Evolutionary conservation across 768 basidiomycete species (phyloP).

Genomic region (Rhizopogon salebrosus): DNA sequence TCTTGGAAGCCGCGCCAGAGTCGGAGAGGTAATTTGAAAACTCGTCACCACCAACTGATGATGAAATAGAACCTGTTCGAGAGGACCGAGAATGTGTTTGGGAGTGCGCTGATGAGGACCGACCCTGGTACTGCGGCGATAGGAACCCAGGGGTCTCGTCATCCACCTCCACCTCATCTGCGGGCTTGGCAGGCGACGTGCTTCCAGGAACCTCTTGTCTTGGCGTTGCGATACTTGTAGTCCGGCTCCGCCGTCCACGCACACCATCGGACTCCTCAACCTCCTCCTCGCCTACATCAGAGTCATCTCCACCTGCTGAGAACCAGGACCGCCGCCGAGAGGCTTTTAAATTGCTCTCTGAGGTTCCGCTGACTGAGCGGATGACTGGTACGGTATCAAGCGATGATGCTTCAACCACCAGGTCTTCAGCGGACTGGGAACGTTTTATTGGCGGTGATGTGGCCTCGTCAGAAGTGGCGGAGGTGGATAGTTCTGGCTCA

Average conservation of each 20-base stretch:
- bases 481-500: constrained; percentile 26
- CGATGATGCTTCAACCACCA: constrained; percentile 15
- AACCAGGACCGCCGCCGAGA: constrained; percentile 56
- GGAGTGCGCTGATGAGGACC: constrained; percentile 46
- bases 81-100: constrained; percentile 22
- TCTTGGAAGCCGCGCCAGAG: constrained; percentile 21
- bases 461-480: constrained; percentile 26
- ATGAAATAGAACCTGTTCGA: constrained; percentile 32
- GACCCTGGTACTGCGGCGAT: constrained; percentile 18
- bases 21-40: constrained; percentile 29
- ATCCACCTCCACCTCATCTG: constrained; percentile 15
- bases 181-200: not conserved
- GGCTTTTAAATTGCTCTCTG: constrained; percentile 20
- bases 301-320: constrained; percentile 36
- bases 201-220: constrained; percentile 24
- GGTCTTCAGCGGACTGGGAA: constrained; percentile 28
- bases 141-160: constrained; percentile 14
- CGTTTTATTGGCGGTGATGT: constrained; percentile 12
- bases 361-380: constrained; percentile 16
- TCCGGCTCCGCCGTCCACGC: constrained; percentile 21
- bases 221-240: constrained; percentile 13
- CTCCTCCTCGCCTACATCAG: constrained; percentile 15
- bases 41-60: constrained; percentile 24
- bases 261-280: constrained; percentile 17
- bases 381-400: constrained; percentile 16